Percentiles rank a stretch among this genome's conserved stretches.
Conservation (phyloP, 345 rosid genomes). For the Melaleuca alternifolia region DNA sequence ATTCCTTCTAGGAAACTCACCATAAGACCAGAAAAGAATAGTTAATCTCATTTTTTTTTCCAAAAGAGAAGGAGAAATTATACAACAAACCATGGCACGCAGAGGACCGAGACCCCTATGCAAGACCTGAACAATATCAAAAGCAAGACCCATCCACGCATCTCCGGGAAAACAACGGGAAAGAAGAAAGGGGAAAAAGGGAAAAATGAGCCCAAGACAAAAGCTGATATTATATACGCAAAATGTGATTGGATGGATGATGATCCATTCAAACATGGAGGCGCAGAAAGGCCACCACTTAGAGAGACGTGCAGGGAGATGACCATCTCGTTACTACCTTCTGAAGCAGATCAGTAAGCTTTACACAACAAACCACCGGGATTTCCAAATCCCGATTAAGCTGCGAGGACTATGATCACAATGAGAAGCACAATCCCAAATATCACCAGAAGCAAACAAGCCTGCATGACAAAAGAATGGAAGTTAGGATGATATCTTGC, state of each 20-base stretch:
- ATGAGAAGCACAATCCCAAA: slow-evolving; percentile 78
- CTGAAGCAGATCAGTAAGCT: not conserved
- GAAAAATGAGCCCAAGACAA: not conserved
- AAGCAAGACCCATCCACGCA: not conserved
- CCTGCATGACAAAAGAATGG: slow-evolving; percentile 21
- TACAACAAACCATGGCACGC: not conserved
- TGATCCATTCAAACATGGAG: not conserved
- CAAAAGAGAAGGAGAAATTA: not conserved
- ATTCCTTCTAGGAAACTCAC: not conserved
- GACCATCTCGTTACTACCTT: not conserved
- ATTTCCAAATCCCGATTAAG: slow-evolving; percentile 18
- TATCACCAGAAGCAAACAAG: slow-evolving; percentile 87
- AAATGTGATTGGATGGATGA: not conserved
- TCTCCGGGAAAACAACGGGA: not conserved
- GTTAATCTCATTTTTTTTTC: not conserved
- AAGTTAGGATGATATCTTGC: not conserved
- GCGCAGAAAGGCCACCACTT: not conserved
- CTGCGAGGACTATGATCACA: slow-evolving; percentile 61
- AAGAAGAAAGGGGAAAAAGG: not conserved
- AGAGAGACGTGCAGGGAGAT: not conserved
- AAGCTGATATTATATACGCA: not conserved
- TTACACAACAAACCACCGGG: not conserved
- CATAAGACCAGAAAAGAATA: not conserved
- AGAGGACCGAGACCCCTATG: not conserved
- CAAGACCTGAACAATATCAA: not conserved